phyloP scores from a whole-genome alignment of 257 asterid species.

The Solanum dulcamara region DNA sequence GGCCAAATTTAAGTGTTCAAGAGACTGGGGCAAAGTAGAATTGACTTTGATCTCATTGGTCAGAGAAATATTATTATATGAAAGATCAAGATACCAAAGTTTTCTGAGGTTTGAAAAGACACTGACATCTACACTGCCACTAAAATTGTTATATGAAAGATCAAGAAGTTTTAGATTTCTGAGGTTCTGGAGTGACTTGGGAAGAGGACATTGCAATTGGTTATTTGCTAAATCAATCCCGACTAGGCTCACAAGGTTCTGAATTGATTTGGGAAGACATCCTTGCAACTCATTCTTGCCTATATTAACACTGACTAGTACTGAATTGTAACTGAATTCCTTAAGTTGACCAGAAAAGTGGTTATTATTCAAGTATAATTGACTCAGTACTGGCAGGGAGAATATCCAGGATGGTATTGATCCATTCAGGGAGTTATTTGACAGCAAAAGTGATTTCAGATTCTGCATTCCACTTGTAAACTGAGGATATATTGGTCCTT shows the following conservation, averaged over 20 bases:
- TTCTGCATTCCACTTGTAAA: neutral
- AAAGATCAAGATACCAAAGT: neutral
- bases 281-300: neutral
- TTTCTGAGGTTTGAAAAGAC: neutral
- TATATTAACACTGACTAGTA: neutral
- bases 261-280: conserved; percentile 10
- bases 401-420: conserved; percentile 9
- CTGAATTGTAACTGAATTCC: conserved; percentile 1
- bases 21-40: neutral
- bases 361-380: neutral
- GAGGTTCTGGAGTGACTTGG: conserved; percentile 11
- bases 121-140: neutral
- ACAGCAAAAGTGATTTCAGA: neutral
- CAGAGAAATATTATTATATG: neutral
- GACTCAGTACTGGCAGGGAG: conserved; percentile 4
- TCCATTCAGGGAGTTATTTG: conserved; percentile 5
- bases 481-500: conserved; percentile 3
- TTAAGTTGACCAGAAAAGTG: conserved; percentile 5
- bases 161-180: neutral
- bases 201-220: conserved; percentile 8
- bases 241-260: conserved; percentile 6
- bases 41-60: neutral
- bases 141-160: neutral
- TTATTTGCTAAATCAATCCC: neutral
- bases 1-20: neutral